Percentiles rank a stretch among this genome's conserved stretches.
phyloP scores from a whole-genome alignment of 768 basidiomycete genomes.

The Strobilomyces confusus region DNA sequence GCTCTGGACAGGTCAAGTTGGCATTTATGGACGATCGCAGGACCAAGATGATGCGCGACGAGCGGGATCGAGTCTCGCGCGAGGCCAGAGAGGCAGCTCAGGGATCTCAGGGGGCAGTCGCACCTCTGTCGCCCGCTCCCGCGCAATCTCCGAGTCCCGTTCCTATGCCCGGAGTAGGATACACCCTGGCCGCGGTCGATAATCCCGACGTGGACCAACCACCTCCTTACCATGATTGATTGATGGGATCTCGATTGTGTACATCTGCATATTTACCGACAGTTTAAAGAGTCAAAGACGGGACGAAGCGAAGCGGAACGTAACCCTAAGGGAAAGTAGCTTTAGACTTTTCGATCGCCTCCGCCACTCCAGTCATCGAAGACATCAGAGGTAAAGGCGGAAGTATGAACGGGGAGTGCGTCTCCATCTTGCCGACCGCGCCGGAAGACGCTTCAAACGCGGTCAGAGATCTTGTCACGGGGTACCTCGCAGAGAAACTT shows the following conservation, averaged over 20 bases:
- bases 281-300: background rate
- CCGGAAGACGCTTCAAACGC: background rate
- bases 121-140: background rate
- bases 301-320: background rate
- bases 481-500: background rate
- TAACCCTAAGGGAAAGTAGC: background rate
- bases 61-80: constrained; percentile 54
- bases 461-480: background rate
- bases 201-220: constrained; percentile 14
- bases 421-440: background rate
- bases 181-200: constrained; percentile 11
- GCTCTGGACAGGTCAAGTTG: constrained; percentile 58
- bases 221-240: constrained; percentile 19
- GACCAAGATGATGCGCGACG: constrained; percentile 47
- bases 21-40: constrained; percentile 78
- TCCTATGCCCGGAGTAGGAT: constrained; percentile 28
- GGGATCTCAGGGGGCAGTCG: background rate
- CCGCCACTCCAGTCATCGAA: constrained; percentile 20
- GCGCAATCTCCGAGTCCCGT: background rate
- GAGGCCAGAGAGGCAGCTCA: constrained; percentile 34
- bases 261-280: constrained; percentile 4
- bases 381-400: constrained; percentile 34
- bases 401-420: constrained; percentile 35
- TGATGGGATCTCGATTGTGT: no score
- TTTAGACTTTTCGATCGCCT: constrained; percentile 12